Percentiles rank a stretch among this genome's conserved stretches.
Evolutionary conservation across 2,329 filamentous ascomycete genomes (phyloP).

Genomic region (Talaromyces rugulosus): DNA sequence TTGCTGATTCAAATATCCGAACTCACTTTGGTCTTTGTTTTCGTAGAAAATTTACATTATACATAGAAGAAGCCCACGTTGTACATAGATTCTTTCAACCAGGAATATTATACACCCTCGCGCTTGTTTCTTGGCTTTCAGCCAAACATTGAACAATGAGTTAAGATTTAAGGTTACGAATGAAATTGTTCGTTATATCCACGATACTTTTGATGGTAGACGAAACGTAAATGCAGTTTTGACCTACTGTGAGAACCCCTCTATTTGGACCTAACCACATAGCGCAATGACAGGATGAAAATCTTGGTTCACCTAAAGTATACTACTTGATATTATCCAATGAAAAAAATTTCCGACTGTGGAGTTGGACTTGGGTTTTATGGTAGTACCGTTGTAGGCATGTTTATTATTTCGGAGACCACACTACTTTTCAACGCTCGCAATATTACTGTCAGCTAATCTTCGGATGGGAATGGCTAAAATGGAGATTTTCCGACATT

Average conservation of each 20-base stretch:
- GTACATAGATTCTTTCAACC: not conserved
- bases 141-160: too few relatives aligned
- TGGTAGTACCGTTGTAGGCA: not conserved
- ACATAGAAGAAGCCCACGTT: not conserved
- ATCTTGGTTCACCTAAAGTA: not conserved
- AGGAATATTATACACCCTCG: not conserved
- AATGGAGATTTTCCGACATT: not conserved
- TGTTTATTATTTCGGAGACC: not conserved
- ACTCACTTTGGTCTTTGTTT: not conserved
- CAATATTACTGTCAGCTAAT: not conserved
- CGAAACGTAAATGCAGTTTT: too few relatives aligned
- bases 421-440: not conserved
- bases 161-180: too few relatives aligned
- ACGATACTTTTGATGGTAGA: too few relatives aligned
- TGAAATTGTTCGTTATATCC: too few relatives aligned
- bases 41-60: not conserved
- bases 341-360: not conserved
- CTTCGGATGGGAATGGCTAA: not conserved
- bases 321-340: not conserved
- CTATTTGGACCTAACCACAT: too few relatives aligned
- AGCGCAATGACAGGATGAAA: not conserved
- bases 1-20: not conserved
- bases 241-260: too few relatives aligned
- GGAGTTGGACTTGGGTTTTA: not conserved
- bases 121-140: too few relatives aligned